phyloP scores from a whole-genome alignment of 768 basidiomycete genomes.

The Amanita brunnescens region DNA sequence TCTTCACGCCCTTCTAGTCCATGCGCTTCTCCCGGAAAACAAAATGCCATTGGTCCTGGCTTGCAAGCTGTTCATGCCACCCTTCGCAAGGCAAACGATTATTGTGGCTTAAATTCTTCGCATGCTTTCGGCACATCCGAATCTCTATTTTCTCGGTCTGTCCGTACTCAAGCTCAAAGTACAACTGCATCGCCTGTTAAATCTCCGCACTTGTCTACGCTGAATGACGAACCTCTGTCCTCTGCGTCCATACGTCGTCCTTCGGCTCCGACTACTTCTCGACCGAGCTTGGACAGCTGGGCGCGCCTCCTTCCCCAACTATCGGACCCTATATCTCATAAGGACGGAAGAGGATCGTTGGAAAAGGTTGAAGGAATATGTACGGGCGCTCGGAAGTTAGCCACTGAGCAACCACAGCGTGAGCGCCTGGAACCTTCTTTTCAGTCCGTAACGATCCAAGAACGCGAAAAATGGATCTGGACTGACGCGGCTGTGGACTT shows the following conservation, averaged over 20 bases:
- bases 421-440: conserved; percentile 3
- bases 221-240: not conserved
- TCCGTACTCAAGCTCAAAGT: conserved; percentile 1
- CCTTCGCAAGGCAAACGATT: not conserved
- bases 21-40: not conserved
- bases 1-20: conserved; percentile 5
- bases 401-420: not conserved
- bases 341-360: not conserved
- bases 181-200: conserved; percentile 1
- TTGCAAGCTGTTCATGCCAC: not conserved
- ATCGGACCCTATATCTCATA: not conserved
- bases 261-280: conserved; percentile 17
- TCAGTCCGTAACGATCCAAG: conserved; percentile 2
- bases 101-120: not conserved
- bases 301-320: not conserved
- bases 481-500: conserved; percentile 26
- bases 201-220: not conserved
- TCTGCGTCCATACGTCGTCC: conserved; percentile 13
- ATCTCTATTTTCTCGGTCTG: not conserved
- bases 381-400: not conserved
- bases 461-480: conserved; percentile 13
- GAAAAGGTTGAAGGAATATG: not conserved
- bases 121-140: not conserved
- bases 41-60: not conserved
- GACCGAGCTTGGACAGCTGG: conserved; percentile 16